These are phyloP conservation scores for Aspergillus candidus DNA, from an alignment of 2,329 filamentous ascomycete species.

Conservation along the genomic window DNA sequence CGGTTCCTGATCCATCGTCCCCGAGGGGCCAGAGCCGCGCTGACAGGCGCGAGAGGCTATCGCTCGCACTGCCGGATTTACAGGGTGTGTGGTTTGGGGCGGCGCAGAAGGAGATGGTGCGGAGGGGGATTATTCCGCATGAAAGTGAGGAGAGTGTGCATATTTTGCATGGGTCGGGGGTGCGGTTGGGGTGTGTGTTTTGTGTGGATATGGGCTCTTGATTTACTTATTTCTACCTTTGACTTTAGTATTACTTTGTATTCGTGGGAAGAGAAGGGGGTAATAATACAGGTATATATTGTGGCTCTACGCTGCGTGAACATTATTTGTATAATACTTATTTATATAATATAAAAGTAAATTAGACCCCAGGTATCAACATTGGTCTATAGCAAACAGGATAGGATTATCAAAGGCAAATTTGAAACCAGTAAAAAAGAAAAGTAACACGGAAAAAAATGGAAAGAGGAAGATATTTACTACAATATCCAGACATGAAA, in stretches of 20 bases:
- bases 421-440: not conserved
- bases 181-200: slow-evolving; percentile 15
- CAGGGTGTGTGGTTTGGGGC: slow-evolving; percentile 21
- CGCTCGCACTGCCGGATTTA: slow-evolving; percentile 4
- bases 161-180: slow-evolving; percentile 16
- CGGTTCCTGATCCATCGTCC: not conserved
- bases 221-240: not conserved
- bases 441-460: not conserved
- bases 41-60: not conserved
- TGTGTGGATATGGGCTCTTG: slow-evolving; percentile 12
- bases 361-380: too few species aligned
- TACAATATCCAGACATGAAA: slow-evolving; percentile 3
- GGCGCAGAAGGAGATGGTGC: slow-evolving; percentile 16
- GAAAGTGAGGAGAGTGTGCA: slow-evolving; percentile 13
- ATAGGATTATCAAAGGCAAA: not conserved
- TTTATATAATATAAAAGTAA: too few species aligned
- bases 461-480: not conserved
- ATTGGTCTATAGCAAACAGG: not conserved
- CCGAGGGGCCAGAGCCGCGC: not conserved
- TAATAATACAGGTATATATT: too few species aligned
- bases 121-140: slow-evolving; percentile 18
- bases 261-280: too few species aligned
- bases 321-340: too few species aligned
- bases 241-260: too few species aligned
- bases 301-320: too few species aligned